These are phyloP conservation scores for Rhodotorula paludigena DNA, from an alignment of 768 basidiomycete species.

Conservation along the genomic window DNA sequence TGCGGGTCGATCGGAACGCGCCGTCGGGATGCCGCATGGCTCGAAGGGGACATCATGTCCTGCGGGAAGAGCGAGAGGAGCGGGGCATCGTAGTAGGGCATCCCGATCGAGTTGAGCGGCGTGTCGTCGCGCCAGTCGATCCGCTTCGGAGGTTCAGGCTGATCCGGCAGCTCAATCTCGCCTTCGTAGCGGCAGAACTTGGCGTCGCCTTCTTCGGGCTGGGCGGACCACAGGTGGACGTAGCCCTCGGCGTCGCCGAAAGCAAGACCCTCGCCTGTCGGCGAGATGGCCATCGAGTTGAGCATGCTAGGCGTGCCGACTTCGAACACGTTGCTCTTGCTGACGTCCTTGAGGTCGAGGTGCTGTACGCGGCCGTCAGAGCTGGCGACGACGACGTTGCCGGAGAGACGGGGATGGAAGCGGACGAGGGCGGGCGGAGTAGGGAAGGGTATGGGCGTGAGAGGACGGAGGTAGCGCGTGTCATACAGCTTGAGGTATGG, in stretches of 20 bases:
- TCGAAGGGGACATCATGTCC: conserved; percentile 34
- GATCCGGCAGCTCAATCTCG: conserved; percentile 76
- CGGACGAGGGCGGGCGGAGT: conserved; percentile 81
- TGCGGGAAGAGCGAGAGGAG: conserved; percentile 64
- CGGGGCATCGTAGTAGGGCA: conserved; percentile 71
- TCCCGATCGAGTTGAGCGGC: conserved; percentile 83
- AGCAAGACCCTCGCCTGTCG: conserved; percentile 83
- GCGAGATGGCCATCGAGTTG: conserved; percentile 72
- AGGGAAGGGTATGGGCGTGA: conserved; percentile 81
- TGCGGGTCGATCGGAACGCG: conserved; percentile 65
- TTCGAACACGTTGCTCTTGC: conserved; percentile 65
- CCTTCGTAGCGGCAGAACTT: conserved; percentile 89
- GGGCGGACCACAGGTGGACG: conserved; percentile 71
- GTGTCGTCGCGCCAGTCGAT: conserved; percentile 79
- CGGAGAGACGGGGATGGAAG: conserved; percentile 67
- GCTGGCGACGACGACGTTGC: conserved; percentile 69
- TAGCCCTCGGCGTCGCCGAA: conserved; percentile 83
- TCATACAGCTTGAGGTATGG: conserved; percentile 91
- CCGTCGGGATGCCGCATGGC: conserved; percentile 42
- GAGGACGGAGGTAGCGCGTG: conserved; percentile 69
- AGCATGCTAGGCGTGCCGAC: conserved; percentile 59
- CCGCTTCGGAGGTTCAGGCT: conserved; percentile 61
- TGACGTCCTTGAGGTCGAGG: conserved; percentile 70
- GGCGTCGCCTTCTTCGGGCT: conserved; percentile 56
- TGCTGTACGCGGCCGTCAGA: conserved; percentile 77